These are phyloP conservation scores for Coleophoma eucalyptorum DNA, from an alignment of 2,329 filamentous ascomycete genomes.

Conservation along the genomic window DNA sequence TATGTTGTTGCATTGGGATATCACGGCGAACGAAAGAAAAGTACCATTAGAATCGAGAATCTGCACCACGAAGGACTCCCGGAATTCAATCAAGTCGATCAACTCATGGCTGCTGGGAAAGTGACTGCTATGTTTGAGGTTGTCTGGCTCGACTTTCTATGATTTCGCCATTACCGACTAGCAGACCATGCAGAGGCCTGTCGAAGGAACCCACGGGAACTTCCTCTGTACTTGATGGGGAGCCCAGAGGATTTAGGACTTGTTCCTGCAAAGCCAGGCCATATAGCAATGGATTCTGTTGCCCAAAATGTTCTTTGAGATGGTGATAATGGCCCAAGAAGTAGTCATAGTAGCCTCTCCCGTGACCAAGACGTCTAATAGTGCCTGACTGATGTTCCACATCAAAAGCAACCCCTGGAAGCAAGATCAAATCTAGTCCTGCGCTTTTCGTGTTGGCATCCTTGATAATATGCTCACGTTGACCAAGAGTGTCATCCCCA, in stretches of 20 bases:
- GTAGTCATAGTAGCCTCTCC: constrained; percentile 95
- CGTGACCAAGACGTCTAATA: constrained; percentile 81
- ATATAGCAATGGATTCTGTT: constrained; percentile 54
- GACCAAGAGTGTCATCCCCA: constrained; percentile 56
- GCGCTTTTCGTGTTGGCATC: constrained; percentile 36
- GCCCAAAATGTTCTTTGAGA: constrained; percentile 31
- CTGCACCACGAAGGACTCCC: neutral
- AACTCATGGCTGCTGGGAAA: too few species aligned
- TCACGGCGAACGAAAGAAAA: constrained; percentile 13
- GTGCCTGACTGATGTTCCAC: constrained; percentile 42
- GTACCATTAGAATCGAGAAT: neutral
- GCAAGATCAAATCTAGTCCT: constrained; percentile 78
- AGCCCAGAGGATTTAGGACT: constrained; percentile 54
- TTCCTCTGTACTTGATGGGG: constrained; percentile 38
- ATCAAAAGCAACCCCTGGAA: constrained; percentile 94
- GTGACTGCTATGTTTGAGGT: neutral
- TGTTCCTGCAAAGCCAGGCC: constrained; percentile 87
- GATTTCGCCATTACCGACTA: constrained; percentile 67
- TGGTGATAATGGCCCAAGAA: constrained; percentile 74
- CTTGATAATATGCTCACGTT: constrained; percentile 71
- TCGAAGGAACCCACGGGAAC: constrained; percentile 77
- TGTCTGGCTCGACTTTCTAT: constrained; percentile 28
- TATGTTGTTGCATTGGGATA: constrained; percentile 11
- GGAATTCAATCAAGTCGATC: too few species aligned
- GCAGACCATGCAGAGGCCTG: constrained; percentile 73